phyloP scores from a whole-genome alignment of 1,284 basidiomycete species.

The Sphagnurus paluster region DNA sequence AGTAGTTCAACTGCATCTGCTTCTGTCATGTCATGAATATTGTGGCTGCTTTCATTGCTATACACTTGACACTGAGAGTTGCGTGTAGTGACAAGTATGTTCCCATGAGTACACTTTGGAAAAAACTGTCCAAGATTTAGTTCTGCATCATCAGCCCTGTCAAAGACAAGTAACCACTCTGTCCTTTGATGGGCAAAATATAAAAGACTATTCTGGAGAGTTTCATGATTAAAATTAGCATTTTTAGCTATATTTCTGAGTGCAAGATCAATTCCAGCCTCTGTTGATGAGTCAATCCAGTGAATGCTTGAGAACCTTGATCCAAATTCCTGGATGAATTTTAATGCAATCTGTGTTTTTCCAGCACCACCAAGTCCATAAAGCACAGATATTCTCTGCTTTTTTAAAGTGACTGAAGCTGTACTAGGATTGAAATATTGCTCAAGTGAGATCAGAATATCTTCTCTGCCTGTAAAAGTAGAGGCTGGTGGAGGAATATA shows the following conservation, averaged over 20 bases:
- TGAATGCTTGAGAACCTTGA: slow-evolving; percentile 9
- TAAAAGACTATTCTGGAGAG: neutral
- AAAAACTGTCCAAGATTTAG: slow-evolving; percentile 3
- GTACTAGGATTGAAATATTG: neutral
- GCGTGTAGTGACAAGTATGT: slow-evolving; percentile 9
- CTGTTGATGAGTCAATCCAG: slow-evolving; percentile 9
- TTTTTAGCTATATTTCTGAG: slow-evolving; percentile 1
- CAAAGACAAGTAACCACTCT: slow-evolving; percentile 11
- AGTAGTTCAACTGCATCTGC: slow-evolving; percentile 1
- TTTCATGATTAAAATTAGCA: neutral
- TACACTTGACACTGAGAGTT: neutral
- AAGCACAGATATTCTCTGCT: neutral
- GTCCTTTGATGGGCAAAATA: slow-evolving; percentile 3
- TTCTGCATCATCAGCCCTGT: slow-evolving; percentile 10
- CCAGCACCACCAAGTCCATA: slow-evolving; percentile 8
- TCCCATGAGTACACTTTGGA: slow-evolving; percentile 8
- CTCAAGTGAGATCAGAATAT: slow-evolving; percentile 1
- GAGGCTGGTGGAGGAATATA: slow-evolving; percentile 1
- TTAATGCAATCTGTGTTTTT: slow-evolving; percentile 5
- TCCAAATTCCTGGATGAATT: slow-evolving; percentile 4
- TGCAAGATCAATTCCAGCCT: neutral
- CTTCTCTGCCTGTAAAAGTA: neutral
- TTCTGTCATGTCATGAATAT: neutral
- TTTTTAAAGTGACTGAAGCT: neutral
- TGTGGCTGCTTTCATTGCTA: neutral